phyloP scores from a whole-genome alignment of 495 filamentous ascomycete genomes.

The Bryoglossum gracile region DNA sequence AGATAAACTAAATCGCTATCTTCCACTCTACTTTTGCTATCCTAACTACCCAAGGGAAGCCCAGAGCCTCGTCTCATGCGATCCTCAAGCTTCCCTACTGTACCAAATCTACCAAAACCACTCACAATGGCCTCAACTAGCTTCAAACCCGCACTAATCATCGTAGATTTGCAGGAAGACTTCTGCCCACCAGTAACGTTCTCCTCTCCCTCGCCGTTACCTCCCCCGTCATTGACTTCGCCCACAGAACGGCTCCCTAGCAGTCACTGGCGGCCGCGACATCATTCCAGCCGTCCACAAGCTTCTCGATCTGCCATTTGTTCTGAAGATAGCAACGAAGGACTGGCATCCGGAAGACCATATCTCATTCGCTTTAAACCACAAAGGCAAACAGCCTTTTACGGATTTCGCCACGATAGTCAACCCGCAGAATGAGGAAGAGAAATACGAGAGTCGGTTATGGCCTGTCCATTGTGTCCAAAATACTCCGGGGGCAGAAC shows the following conservation, averaged over 20 bases:
- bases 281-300: slow-evolving; percentile 65
- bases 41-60: no score
- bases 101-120: neutral
- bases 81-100: neutral
- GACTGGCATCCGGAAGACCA: slow-evolving; percentile 84
- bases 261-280: slow-evolving; percentile 63
- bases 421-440: slow-evolving; percentile 58
- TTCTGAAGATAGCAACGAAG: slow-evolving; percentile 69
- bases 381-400: slow-evolving; percentile 62
- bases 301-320: slow-evolving; percentile 67
- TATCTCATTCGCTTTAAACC: slow-evolving; percentile 84
- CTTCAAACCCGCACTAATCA: slow-evolving; percentile 55
- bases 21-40: no score
- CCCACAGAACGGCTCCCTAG: slow-evolving; percentile 68
- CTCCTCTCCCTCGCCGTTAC: neutral
- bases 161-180: slow-evolving; percentile 93
- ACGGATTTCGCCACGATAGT: slow-evolving; percentile 50
- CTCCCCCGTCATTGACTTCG: neutral
- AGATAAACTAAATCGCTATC: no score
- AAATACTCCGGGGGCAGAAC: slow-evolving; percentile 59
- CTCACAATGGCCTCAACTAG: neutral
- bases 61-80: no score
- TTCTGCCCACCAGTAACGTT: slow-evolving; percentile 84
- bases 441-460: slow-evolving; percentile 60
- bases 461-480: slow-evolving; percentile 92